A percentile compares a stretch with the other conserved stretches of the same genome.
These are phyloP conservation scores for Medicago arabica DNA, from an alignment of 306 rosid genomes.

Conservation along the genomic window DNA sequence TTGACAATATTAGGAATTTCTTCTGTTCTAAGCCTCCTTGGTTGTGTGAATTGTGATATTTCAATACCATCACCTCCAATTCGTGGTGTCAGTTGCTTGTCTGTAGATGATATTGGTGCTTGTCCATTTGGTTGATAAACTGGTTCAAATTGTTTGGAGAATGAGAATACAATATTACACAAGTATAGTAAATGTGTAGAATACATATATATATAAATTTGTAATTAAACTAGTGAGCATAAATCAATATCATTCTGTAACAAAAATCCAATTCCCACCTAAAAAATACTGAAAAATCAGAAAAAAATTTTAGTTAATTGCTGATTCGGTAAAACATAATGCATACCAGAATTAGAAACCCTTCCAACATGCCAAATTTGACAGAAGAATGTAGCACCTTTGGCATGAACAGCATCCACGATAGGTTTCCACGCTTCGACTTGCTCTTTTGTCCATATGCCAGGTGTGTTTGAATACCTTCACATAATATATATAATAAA, in stretches of 20 bases:
- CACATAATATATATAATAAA: background rate
- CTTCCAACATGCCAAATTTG: constrained; percentile 69
- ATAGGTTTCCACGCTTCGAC: constrained; percentile 65
- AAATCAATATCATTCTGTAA: too few species aligned
- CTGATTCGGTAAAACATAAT: background rate
- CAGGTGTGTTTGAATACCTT: constrained; percentile 57
- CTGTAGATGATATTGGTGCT: constrained; percentile 66
- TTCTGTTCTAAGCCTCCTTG: constrained; percentile 53
- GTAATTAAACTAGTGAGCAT: too few species aligned
- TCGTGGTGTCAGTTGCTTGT: constrained; percentile 50
- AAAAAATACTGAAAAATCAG: too few species aligned
- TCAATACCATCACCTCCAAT: constrained; percentile 18
- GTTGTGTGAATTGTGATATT: constrained; percentile 49
- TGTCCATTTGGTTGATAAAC: constrained; percentile 24
- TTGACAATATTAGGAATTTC: constrained; percentile 60
- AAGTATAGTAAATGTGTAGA: too few species aligned
- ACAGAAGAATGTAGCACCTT: constrained; percentile 58
- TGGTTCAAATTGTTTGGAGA: too few species aligned
- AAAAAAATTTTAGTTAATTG: too few species aligned
- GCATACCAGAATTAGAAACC: constrained; percentile 49
- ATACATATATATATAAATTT: too few species aligned
- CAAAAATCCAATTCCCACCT: too few species aligned
- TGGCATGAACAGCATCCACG: constrained; percentile 55
- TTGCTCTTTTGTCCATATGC: constrained; percentile 57
- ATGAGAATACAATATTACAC: too few species aligned